Percentiles rank a stretch among this genome's conserved stretches.
phyloP scores from a whole-genome alignment of 2,329 filamentous ascomycete genomes.

The Chrysoporthe cubensis region DNA sequence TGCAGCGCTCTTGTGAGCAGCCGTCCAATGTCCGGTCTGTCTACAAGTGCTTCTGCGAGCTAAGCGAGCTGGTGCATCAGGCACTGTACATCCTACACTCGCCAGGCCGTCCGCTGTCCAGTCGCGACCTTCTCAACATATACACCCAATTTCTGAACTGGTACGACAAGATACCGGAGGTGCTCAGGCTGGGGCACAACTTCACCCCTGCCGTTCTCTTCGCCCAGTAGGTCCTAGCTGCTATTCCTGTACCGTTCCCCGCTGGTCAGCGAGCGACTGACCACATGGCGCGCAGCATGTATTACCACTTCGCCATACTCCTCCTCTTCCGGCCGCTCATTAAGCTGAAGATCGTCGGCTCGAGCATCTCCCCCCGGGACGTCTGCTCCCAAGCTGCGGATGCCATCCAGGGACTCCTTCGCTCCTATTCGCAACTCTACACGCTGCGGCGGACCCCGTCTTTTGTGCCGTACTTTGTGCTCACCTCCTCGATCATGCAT shows the following conservation, averaged over 20 bases:
- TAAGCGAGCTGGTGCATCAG: constrained; percentile 75
- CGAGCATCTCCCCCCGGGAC: constrained; percentile 65
- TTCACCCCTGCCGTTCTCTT: constrained; percentile 75
- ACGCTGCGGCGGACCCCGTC: constrained; percentile 62
- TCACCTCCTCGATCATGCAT: constrained; percentile 65
- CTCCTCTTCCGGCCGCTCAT: constrained; percentile 77
- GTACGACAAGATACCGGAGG: constrained; percentile 70
- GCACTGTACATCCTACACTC: constrained; percentile 74
- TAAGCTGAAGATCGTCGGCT: constrained; percentile 65
- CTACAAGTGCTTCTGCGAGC: constrained; percentile 70
- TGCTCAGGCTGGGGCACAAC: constrained; percentile 67
- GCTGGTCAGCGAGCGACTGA: constrained; percentile 23
- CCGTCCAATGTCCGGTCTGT: constrained; percentile 71
- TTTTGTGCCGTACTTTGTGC: constrained; percentile 65
- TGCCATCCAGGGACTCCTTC: constrained; percentile 59
- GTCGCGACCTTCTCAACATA: constrained; percentile 63
- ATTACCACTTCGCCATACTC: constrained; percentile 71
- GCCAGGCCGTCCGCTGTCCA: constrained; percentile 67
- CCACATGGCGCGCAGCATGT: constrained; percentile 55
- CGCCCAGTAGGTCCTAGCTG: constrained; percentile 64
- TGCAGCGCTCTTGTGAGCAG: constrained; percentile 61
- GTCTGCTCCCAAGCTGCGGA: constrained; percentile 67
- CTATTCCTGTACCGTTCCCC: background rate
- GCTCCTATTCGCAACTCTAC: constrained; percentile 62
- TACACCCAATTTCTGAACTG: constrained; percentile 73